Base-by-base conservation (phyloP, 495 filamentous ascomycete species). In the Apodospora peruviana region DNA sequence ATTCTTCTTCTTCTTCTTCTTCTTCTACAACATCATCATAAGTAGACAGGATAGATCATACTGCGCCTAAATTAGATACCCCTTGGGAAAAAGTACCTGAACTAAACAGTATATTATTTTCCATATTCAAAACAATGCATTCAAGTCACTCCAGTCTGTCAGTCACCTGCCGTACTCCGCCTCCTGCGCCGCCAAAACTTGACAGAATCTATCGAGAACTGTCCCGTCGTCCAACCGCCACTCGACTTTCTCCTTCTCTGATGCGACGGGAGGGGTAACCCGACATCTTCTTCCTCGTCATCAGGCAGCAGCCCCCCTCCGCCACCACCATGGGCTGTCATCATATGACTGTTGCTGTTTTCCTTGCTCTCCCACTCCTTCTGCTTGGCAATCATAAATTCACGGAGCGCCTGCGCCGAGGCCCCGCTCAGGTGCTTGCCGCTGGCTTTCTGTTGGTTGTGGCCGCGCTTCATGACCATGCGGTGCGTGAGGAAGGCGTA, bases 381-480 rank as follows among this genome's bases (percentile, higher is more conserved):
- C 24, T 50, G 55, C 43, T 58, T 61, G 29, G 49, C 45, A 12
- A 61, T 45, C 58, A 61, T 61, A 19, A 61, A 61, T 25, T 61
- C 47, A 14, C 52, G 35, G 7, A 61, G 25, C 3, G 58, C 47
- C 0, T 47, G 51, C 4, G 58, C 47, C 16, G 58, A 55, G 8
- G 58, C 51, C 10, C 42, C 44, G 14, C 34, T 42, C 16, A 61
- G 46, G 4, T 55, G 40, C 16, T 27, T 23, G 8, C 19, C 37
- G 12, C 8, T 39, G 37, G 8, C 37, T 7, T 8, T 32, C 27
- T 39, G 9, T 8, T 18, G 21, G 1, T n/a, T 27, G 8, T 11
- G 23, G 23, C 25, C 25, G 3, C n/a, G 23, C 20, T 5, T 14
- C 7, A 18, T 14, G 7, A 8, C 39, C n/a, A 47, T 17, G 0